phyloP scores from a whole-genome alignment of 129 eudicot genomes.

The Daucus carota region DH1_v3.0 NC_030386.2:33542001-33542500 shows the following conservation, averaged over 20 bases:
- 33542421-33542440: constrained; percentile 70
- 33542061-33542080: not conserved
- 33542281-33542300: not conserved
- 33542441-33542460: not conserved
- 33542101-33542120: not conserved
- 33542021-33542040: not conserved
- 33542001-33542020: constrained; percentile 33
- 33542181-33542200: not conserved
- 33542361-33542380: constrained; percentile 60
- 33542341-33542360: constrained; percentile 61
- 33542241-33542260: not conserved
- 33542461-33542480: not conserved
- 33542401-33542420: constrained; percentile 62
- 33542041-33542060: not conserved
- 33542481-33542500: not conserved
- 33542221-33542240: not conserved
- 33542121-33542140: not conserved
- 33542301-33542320: constrained; percentile 45
- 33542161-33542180: too few relatives aligned
- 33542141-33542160: too few relatives aligned
- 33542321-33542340: constrained; percentile 55
- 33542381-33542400: constrained; percentile 60
- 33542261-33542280: not conserved
- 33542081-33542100: not conserved
- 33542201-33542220: not conserved